Percentiles rank a stretch among this genome's conserved stretches.
phyloP scores from a whole-genome alignment of 1,284 basidiomycete species.

The Apiotrichum laibachii region DNA sequence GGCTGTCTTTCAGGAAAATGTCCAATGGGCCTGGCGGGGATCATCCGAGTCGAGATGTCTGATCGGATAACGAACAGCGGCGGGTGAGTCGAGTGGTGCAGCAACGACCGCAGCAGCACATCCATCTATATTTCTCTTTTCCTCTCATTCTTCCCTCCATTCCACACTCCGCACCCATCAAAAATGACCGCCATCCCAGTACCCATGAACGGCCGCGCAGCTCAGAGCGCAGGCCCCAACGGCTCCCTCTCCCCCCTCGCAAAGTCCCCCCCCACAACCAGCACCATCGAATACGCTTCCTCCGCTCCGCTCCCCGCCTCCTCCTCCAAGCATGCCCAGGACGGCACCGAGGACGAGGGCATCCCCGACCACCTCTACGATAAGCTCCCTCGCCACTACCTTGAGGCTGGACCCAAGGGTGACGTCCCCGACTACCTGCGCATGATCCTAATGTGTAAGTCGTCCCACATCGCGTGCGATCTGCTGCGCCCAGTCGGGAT shows the following conservation, averaged over 20 bases:
- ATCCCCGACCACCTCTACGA: slow-evolving; percentile 50
- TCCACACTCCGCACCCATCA: not conserved
- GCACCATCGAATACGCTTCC: slow-evolving; percentile 50
- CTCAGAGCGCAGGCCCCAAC: not conserved
- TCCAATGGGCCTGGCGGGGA: too few relatives aligned
- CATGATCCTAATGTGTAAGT: slow-evolving; percentile 73
- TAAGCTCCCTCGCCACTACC: slow-evolving; percentile 44
- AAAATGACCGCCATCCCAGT: not conserved
- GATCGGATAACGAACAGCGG: not conserved
- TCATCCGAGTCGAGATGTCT: too few relatives aligned
- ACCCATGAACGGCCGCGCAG: not conserved
- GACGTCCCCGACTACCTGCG: slow-evolving; percentile 84
- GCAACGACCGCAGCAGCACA: too few relatives aligned
- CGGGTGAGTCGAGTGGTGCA: not conserved
- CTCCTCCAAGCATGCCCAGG: slow-evolving; percentile 32
- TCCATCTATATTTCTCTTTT: not conserved
- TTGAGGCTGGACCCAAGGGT: slow-evolving; percentile 33
- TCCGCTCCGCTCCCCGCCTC: slow-evolving; percentile 44
- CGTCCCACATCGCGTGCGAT: not conserved
- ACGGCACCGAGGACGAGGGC: slow-evolving; percentile 36
- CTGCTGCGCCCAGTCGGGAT: not conserved
- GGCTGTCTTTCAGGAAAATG: too few relatives aligned
- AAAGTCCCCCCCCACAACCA: slow-evolving; percentile 10
- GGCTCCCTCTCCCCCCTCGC: slow-evolving; percentile 16
- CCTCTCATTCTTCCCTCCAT: not conserved